phyloP scores from a whole-genome alignment of 768 basidiomycete species.

The Suillus variegatus region DNA sequence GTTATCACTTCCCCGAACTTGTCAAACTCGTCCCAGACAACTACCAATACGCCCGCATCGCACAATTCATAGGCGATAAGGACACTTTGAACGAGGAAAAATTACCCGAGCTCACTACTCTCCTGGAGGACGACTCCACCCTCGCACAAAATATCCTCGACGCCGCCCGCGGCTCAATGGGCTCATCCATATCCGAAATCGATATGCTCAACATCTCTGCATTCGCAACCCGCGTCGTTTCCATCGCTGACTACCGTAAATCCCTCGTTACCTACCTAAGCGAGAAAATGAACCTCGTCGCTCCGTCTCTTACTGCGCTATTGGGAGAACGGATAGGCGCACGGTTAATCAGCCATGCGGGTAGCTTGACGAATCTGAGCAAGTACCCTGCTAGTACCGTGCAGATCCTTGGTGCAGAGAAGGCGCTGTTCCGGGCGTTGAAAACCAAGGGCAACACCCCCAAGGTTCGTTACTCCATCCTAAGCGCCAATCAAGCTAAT shows the following conservation, averaged over 20 bases:
- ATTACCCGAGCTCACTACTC: constrained; percentile 71
- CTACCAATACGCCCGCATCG: constrained; percentile 86
- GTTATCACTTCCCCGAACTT: constrained; percentile 98
- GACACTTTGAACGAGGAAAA: constrained; percentile 76
- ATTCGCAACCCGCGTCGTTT: constrained; percentile 88
- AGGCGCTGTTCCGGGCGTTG: constrained; percentile 94
- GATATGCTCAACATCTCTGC: constrained; percentile 95
- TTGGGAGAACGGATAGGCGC: constrained; percentile 93
- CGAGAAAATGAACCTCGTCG: constrained; percentile 98
- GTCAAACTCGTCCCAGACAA: constrained; percentile 93
- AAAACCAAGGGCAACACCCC: constrained; percentile 99
- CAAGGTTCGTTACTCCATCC: constrained; percentile 52
- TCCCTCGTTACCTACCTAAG: constrained; percentile 82
- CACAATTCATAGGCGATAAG: constrained; percentile 89
- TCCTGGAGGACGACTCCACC: constrained; percentile 83
- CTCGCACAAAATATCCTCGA: constrained; percentile 94
- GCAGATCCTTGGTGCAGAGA: constrained; percentile 97
- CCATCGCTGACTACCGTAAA: constrained; percentile 92
- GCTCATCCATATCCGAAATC: constrained; percentile 84
- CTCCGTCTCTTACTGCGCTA: constrained; percentile 88
- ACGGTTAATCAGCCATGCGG: constrained; percentile 92
- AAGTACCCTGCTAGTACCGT: constrained; percentile 99
- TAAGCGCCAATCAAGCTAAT: background rate
- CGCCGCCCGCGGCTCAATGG: constrained; percentile 93
- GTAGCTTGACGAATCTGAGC: constrained; percentile 93